Conservation (phyloP, 169 alveolate genomes). For the Amoebophrya sp. region DNA sequence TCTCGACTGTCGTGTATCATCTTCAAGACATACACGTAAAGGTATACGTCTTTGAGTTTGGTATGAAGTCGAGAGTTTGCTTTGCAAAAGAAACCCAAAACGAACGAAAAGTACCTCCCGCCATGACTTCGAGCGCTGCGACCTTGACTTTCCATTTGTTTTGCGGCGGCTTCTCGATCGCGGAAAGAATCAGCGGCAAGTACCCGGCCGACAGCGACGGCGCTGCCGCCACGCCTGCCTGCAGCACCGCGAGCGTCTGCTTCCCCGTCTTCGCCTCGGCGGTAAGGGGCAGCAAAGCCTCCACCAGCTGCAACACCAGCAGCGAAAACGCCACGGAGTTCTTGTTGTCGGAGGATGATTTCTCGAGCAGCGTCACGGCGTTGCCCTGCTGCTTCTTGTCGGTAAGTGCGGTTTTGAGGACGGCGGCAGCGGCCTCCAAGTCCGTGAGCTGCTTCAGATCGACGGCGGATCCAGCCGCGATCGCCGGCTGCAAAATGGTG, state of each 20-base stretch:
- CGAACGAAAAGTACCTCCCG: neutral
- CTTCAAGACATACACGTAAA: neutral
- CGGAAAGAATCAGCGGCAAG: neutral
- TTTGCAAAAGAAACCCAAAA: neutral
- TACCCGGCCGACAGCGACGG: neutral
- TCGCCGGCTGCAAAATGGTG: neutral
- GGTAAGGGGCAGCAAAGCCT: neutral
- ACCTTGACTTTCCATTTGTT: constrained; percentile 5
- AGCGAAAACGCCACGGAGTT: neutral
- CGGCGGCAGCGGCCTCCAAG: neutral
- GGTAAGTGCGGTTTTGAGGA: neutral
- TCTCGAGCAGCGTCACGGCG: neutral
- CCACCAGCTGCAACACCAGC: neutral
- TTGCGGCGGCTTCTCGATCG: neutral
- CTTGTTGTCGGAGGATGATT: no score
- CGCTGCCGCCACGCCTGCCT: neutral
- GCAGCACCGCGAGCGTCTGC: neutral
- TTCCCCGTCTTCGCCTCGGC: neutral
- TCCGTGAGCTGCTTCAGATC: neutral
- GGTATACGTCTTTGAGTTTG: neutral
- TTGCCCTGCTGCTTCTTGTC: neutral
- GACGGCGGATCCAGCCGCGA: neutral
- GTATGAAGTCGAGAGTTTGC: neutral
- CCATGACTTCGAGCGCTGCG: neutral
- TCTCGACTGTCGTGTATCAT: no score